Base-by-base conservation (phyloP, 2,329 filamentous ascomycete genomes). In the Teratosphaeria zuluensis region DNA sequence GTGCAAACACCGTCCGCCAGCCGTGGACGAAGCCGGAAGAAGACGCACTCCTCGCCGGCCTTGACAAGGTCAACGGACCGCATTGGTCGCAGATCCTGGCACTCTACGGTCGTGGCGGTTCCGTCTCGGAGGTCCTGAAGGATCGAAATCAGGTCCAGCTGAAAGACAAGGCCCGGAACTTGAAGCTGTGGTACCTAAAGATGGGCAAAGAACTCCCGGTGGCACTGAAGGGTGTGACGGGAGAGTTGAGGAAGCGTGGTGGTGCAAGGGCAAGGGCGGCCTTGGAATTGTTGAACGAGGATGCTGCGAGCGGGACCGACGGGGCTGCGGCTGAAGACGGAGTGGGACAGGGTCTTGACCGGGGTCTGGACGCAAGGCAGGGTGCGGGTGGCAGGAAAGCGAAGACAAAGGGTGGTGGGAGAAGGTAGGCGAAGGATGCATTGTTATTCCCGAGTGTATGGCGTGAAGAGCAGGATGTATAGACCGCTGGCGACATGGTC, bases 1-100 rank as follows among this genome's bases (percentile, higher is more conserved):
- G 62, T 30, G 56, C 60, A 16, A 63, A 63, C 9, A 67, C 66
- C 5, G 64, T 67, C 11, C 70, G 91, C 33, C 83, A 91, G 31
- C 90, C 91, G 0, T 96, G 91, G 91, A 90, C 87, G 0, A 85
- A 88, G 3, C 89, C 94, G 63, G 91, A 96, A 73, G 91, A 96
- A 70, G 90, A 91, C 72, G 90, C 91, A 0, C 79, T 96, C 19
- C 92, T 96, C 87, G 84, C 88, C 54, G 91, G 91, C 0, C 82
- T 96, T 3, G 91, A 95, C 68, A 84, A 88, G 70, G 91, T 96
- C 53, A 91, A 92, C 70, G 91, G 91, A 0, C 91, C 91, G 19
- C 90, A 96, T 68, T 96, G 91, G 91, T 92, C 89, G 65, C 90
- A 95, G 70, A 96, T 96, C 53, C 78, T 96, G 12, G 86, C 86